phyloP scores from a whole-genome alignment of 805 yeast species.

The Wickerhamiella domercqiae region DNA sequence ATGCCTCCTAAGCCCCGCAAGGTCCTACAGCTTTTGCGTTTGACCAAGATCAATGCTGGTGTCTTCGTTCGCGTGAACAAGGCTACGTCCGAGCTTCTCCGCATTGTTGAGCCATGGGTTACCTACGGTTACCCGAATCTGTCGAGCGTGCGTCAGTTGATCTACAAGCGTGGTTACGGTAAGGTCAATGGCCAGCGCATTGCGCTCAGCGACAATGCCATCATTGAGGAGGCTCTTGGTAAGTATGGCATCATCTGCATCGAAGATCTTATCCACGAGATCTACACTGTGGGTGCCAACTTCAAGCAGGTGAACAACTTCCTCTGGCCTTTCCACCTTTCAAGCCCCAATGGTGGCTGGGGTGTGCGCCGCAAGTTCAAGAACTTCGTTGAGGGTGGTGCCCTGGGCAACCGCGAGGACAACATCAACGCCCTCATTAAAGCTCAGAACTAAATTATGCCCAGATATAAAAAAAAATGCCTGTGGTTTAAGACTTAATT shows the following conservation, averaged over 20 bases:
- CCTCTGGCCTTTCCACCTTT: conserved; percentile 95
- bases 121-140: conserved; percentile 96
- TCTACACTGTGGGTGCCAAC: conserved; percentile 93
- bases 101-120: conserved; percentile 90
- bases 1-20: conserved; percentile 99
- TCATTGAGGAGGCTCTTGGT: conserved; percentile 79
- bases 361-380: conserved; percentile 92
- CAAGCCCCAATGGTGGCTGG: conserved; percentile 97
- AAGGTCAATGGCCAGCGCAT: conserved; percentile 93
- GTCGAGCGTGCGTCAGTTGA: conserved; percentile 79
- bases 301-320: conserved; percentile 97
- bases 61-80: conserved; percentile 89
- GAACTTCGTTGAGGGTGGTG: conserved; percentile 96
- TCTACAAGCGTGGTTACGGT: conserved; percentile 97
- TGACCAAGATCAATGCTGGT: conserved; percentile 88
- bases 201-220: conserved; percentile 71
- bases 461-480: conserved; percentile 2
- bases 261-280: conserved; percentile 93
- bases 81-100: conserved; percentile 85
- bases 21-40: conserved; percentile 81
- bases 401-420: conserved; percentile 96
- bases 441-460: conserved; percentile 63
- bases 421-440: conserved; percentile 88
- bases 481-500: too few relatives aligned
- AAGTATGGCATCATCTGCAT: conserved; percentile 82